phyloP scores from a whole-genome alignment of 441 rosid species.

The Metrosideros polymorpha region DNA sequence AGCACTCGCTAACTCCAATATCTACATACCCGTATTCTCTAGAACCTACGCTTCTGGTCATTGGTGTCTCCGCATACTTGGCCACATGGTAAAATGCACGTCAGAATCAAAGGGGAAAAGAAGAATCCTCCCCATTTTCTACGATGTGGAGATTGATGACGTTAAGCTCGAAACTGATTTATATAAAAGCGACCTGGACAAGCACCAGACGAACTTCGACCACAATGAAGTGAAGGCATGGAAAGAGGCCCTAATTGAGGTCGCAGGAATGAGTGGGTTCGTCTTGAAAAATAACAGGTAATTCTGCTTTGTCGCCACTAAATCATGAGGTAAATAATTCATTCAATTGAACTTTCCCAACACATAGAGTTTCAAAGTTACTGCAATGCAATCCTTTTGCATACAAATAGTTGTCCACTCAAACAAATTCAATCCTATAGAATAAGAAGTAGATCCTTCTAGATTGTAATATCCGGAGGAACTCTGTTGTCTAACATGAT shows the following conservation, averaged over 20 bases:
- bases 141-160: not conserved
- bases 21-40: not conserved
- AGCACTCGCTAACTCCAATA: not conserved
- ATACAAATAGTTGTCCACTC: not conserved
- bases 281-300: not conserved
- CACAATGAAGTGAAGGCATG: not conserved
- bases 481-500: not conserved
- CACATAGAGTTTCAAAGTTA: not conserved
- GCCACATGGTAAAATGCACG: not conserved
- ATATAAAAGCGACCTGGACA: not conserved
- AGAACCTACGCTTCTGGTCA: not conserved
- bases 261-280: not conserved
- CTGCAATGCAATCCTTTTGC: not conserved
- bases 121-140: not conserved
- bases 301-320: not conserved
- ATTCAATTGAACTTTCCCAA: not conserved
- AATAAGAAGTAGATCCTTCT: not conserved
- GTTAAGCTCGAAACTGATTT: not conserved
- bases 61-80: not conserved
- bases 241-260: not conserved
- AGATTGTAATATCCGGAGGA: not conserved
- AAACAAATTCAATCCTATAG: not conserved
- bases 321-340: not conserved
- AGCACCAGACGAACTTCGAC: not conserved
- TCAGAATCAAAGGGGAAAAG: not conserved